Conservation (phyloP, 2,329 filamentous ascomycete genomes). For the Metarhizium guizhouense region DNA sequence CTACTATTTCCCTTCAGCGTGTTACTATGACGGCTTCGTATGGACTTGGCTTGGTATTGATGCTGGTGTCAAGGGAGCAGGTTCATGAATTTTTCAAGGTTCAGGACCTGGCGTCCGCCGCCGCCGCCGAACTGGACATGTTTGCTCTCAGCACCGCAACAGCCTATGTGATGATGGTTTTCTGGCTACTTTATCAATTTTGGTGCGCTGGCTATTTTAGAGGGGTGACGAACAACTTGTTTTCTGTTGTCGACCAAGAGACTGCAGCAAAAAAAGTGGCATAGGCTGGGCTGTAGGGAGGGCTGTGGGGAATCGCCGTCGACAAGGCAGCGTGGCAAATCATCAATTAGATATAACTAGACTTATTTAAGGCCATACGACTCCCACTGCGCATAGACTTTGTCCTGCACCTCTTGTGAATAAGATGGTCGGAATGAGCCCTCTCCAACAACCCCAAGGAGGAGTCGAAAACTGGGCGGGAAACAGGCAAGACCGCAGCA, state of each 20-base stretch:
- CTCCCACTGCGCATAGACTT: too few species aligned
- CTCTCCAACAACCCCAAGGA: too few species aligned
- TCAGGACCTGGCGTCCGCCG: background rate
- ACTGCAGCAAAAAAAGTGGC: background rate
- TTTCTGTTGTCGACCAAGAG: background rate
- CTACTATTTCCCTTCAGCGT: background rate
- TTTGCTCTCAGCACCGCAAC: background rate
- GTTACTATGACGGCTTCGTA: background rate
- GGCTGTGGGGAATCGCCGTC: too few species aligned
- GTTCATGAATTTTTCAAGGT: background rate
- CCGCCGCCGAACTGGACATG: background rate
- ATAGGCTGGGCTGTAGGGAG: too few species aligned
- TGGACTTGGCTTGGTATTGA: background rate
- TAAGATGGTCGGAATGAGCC: too few species aligned
- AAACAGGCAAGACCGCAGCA: too few species aligned
- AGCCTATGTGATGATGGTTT: background rate
- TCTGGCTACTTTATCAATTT: background rate
- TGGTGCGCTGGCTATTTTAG: background rate
- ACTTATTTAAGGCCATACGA: too few species aligned
- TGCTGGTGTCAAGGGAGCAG: background rate
- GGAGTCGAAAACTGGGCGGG: too few species aligned
- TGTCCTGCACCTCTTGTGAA: too few species aligned
- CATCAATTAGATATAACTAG: too few species aligned
- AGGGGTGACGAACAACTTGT: background rate
- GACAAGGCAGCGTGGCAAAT: too few species aligned